Evolutionary conservation across 2,329 filamentous ascomycete species (phyloP), one percentile per base, ranked within the genome.

Genomic region (Calonectria pteridis): DNA sequence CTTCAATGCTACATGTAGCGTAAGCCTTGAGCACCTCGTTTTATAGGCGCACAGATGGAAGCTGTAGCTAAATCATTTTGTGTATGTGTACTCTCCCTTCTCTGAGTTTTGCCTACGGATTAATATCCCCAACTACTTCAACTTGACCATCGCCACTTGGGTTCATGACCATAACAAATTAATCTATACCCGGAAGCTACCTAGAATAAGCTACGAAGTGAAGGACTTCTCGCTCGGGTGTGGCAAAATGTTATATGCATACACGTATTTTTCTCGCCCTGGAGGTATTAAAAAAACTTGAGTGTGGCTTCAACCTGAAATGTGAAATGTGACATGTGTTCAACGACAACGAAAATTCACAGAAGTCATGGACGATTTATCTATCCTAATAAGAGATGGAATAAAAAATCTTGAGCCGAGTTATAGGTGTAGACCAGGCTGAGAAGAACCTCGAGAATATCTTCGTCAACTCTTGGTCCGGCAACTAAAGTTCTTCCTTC

Each of bases 401-500:
- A n/a, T 46, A 4, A 23, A 13, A 9, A 46, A 10, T 3, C 3
- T 46, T n/a, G 20, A n/a, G 13, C 26, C 5, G 4, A 29, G 14
- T 11, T 31, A 29, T 29, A 29, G 9, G 4, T 43, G 18, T 43
- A 29, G 3, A 29, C 6, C 16, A 14, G 16, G 31, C 31, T 5
- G 50, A 53, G 5, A 7, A 10, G 10, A 28, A 20, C 4, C 11
- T 18, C 20, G n/a, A 3, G 3, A 29, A 3, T 31, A 7, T 20
- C 18, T 53, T 53, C 14, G 16, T 7, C 50, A 53, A 20, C 18
- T 31, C 5, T 6, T 59, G n/a, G 14, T 9, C 26, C 7, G 20
- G 5, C 26, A 11, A 23, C 51, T 69, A 82, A 58, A 82, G 70
- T 72, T 82, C 81, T 40, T 81, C 80, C 64, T 78, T 81, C 4